Percentiles rank a stretch among this genome's conserved stretches.
These are phyloP conservation scores for Xylariaceae sp. DNA, from an alignment of 2,329 filamentous ascomycete genomes.

Conservation along the genomic window DNA sequence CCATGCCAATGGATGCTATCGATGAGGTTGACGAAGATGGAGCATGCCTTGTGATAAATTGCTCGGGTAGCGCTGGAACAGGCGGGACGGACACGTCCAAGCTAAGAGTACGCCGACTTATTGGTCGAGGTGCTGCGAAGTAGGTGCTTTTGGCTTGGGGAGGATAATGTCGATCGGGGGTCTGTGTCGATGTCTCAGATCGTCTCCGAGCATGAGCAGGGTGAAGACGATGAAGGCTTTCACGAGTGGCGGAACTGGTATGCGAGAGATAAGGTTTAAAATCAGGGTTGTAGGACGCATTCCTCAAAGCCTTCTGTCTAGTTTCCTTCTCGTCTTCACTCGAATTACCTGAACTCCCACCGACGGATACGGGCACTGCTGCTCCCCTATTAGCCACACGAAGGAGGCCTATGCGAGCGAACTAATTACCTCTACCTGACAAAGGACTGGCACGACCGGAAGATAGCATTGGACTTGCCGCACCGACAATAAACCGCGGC, in stretches of 20 bases:
- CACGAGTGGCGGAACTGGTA: slow-evolving; percentile 27
- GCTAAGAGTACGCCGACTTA: slow-evolving; percentile 24
- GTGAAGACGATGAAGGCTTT: slow-evolving; percentile 33
- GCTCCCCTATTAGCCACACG: slow-evolving; percentile 28
- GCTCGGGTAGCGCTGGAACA: slow-evolving; percentile 14
- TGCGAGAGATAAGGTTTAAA: slow-evolving; percentile 25
- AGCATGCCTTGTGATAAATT: slow-evolving; percentile 21
- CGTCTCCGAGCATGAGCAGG: slow-evolving; percentile 29
- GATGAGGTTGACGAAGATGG: slow-evolving; percentile 37
- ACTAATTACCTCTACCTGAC: slow-evolving; percentile 35
- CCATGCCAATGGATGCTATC: slow-evolving; percentile 34
- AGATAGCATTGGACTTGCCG: slow-evolving; percentile 25
- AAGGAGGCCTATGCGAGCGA: slow-evolving; percentile 25
- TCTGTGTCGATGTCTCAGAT: slow-evolving; percentile 24
- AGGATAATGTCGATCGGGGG: slow-evolving; percentile 35
- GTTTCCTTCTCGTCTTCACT: slow-evolving; percentile 34
- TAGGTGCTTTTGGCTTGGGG: slow-evolving; percentile 35
- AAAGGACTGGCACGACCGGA: slow-evolving; percentile 25
- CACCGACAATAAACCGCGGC: slow-evolving; percentile 20
- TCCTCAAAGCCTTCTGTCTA: slow-evolving; percentile 24
- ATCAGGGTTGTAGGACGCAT: slow-evolving; percentile 21
- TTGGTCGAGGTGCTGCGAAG: slow-evolving; percentile 36
- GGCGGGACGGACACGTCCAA: slow-evolving; percentile 20
- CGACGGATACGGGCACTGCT: slow-evolving; percentile 20
- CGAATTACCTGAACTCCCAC: slow-evolving; percentile 25